A percentile compares a stretch with the other conserved stretches of the same genome.
Conservation (phyloP, 106 monocot genomes). For the Dendrobium officinale region DNA sequence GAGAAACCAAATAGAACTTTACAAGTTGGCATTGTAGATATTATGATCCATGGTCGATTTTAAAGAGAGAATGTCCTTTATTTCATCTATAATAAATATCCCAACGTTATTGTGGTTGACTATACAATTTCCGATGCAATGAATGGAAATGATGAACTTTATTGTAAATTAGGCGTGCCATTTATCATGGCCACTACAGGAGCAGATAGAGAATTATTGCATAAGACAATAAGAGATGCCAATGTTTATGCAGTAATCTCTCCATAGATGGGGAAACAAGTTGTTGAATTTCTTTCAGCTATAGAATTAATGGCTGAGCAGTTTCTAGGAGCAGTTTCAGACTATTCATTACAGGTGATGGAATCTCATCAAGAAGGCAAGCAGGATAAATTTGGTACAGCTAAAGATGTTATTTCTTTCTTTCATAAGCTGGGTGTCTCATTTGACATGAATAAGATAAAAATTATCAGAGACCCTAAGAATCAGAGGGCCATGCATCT, state of each 20-base stretch:
- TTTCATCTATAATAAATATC: conserved; percentile 43
- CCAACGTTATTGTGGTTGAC: conserved; percentile 71
- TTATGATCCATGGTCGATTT: conserved; percentile 43
- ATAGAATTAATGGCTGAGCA: conserved; percentile 95
- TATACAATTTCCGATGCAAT: conserved; percentile 57
- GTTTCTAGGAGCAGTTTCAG: conserved; percentile 85
- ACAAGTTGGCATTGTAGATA: conserved; percentile 33
- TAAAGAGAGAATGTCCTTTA: conserved; percentile 59
- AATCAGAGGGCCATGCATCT: conserved; percentile 83
- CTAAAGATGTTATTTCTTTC: conserved; percentile 77
- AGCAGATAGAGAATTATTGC: conserved; percentile 55
- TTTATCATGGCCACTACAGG: conserved; percentile 98
- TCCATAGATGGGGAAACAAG: conserved; percentile 96
- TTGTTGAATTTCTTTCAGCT: conserved; percentile 93
- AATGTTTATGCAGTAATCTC: conserved; percentile 88
- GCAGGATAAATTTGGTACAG: conserved; percentile 75
- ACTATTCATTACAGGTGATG: conserved; percentile 74
- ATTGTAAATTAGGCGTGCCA: conserved; percentile 85
- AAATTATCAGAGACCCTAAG: conserved; percentile 70
- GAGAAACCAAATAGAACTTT: conserved; percentile 33
- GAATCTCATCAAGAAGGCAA: conserved; percentile 94
- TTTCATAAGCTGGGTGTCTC: conserved; percentile 87
- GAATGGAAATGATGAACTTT: conserved; percentile 70
- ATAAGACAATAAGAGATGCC: conserved; percentile 64
- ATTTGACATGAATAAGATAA: conserved; percentile 59